A percentile compares a stretch with the other conserved stretches of the same genome.
Evolutionary conservation across 345 rosid genomes (phyloP).

Genomic region (Lagerstroemia speciosa): DNA sequence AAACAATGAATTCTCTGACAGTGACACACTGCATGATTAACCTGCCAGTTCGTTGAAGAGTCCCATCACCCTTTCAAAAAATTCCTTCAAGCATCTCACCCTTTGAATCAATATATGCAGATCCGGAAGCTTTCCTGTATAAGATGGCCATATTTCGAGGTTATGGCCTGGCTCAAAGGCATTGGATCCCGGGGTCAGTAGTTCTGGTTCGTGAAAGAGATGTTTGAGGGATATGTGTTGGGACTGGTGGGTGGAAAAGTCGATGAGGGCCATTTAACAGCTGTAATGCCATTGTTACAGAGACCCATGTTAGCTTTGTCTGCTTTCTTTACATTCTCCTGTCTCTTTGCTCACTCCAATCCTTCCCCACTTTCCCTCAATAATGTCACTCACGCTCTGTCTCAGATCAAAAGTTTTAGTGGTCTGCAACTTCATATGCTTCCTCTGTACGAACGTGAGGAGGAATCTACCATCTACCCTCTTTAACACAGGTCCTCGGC

Average conservation of each 20-base stretch:
- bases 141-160: background rate
- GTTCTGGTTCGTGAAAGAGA: background rate
- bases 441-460: background rate
- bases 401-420: background rate
- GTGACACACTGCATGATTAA: background rate
- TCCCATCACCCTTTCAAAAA: background rate
- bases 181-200: background rate
- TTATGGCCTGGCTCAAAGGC: background rate
- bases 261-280: conserved; percentile 28
- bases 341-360: conserved; percentile 8
- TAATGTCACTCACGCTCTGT: conserved; percentile 14
- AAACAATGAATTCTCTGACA: background rate
- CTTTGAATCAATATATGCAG: background rate
- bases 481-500: background rate
- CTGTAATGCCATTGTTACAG: conserved; percentile 22
- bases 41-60: conserved; percentile 1
- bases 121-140: no score
- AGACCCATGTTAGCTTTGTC: conserved; percentile 21
- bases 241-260: background rate
- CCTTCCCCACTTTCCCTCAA: conserved; percentile 23
- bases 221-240: background rate
- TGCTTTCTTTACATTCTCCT: conserved; percentile 23
- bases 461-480: background rate
- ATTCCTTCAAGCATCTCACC: background rate
- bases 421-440: conserved; percentile 3